Evolutionary conservation across 2,329 filamentous ascomycete species (phyloP).

Genomic region (Bipolaris zeicola): DNA sequence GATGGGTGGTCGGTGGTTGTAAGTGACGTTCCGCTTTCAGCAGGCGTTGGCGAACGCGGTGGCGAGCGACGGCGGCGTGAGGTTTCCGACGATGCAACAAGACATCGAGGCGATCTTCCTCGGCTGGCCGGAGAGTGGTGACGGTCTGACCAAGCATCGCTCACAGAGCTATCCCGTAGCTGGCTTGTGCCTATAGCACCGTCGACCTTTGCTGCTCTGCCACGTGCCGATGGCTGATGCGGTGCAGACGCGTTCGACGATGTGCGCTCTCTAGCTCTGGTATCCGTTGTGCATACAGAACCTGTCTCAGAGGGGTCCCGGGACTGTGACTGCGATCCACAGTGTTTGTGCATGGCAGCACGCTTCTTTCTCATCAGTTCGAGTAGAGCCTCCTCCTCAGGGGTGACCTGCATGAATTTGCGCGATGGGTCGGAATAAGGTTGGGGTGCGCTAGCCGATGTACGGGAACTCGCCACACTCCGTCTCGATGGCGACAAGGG

Average conservation of each 20-base stretch:
- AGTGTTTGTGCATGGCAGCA: constrained; percentile 52
- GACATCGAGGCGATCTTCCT: constrained; percentile 24
- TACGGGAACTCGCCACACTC: constrained; percentile 40
- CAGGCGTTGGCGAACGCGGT: constrained; percentile 33
- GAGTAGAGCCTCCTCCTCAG: constrained; percentile 56
- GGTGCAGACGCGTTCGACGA: constrained; percentile 28
- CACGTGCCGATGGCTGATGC: constrained; percentile 30
- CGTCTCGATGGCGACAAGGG: constrained; percentile 34
- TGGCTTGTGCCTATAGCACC: constrained; percentile 22
- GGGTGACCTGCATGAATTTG: constrained; percentile 55
- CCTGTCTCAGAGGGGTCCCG: constrained; percentile 36
- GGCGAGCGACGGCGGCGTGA: constrained; percentile 42
- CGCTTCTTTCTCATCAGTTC: constrained; percentile 58
- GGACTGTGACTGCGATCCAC: constrained; percentile 43
- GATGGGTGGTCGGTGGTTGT: constrained; percentile 40
- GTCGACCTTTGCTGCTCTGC: constrained; percentile 30
- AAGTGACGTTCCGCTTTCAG: constrained; percentile 35
- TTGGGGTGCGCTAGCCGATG: constrained; percentile 44
- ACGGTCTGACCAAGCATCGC: constrained; percentile 29
- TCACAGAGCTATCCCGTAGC: constrained; percentile 39
- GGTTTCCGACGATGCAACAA: constrained; percentile 35
- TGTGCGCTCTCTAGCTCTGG: constrained; percentile 22
- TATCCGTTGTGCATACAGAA: constrained; percentile 28
- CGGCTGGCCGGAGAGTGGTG: constrained; percentile 21
- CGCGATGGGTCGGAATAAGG: constrained; percentile 34